Evolutionary conservation across 116 monocot species (phyloP), one percentile per base, ranked within the genome.

Genomic region (Iris pallida): DNA sequence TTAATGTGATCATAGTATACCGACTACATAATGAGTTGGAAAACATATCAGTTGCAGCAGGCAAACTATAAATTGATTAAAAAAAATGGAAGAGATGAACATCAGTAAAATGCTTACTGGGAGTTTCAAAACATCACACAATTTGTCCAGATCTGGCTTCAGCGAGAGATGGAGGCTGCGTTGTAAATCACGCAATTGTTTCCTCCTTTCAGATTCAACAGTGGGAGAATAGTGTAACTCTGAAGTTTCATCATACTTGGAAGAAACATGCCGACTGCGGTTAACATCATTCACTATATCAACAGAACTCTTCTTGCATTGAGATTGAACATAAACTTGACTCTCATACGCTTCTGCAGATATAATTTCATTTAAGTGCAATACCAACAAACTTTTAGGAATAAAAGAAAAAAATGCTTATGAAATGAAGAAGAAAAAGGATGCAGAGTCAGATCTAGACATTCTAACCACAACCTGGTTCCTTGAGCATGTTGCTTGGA

Each of bases 51-150:
- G 30, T 30, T 30, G 30, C 0, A 30, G 30, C 30, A 30, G 0
- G 30, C 30, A 30, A 30, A 30, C 30, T 30, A 30, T 30, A 30
- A 30, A 30, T 30, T 30, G 30, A 30, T 30, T 19, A 60, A 53
- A 6, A 6, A 49, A 46, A 65, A 11, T 40, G 16, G 68, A 16
- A 52, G 16, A n/a, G n/a, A 49, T 8, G 1, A 17, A 10, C n/a
- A 12, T 49, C n/a, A 69, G 8, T 48, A 18, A 48, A 59, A 77
- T 69, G 20, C 79, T 73, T 94, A 95, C 95, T 40, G 83, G 84
- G 73, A 95, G 76, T 16, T 66, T 68, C 52, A 91, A 64, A 53
- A 61, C 64, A 49, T 82, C 76, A 75, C 84, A 91, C 16, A 95
- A 59, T 57, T 85, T 67, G 58, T 78, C 48, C 66, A 95, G 42